Percentiles rank a stretch among this genome's conserved stretches.
Evolutionary conservation across 2,329 filamentous ascomycete species (phyloP).

Genomic region (Calonectria honghensis): DNA sequence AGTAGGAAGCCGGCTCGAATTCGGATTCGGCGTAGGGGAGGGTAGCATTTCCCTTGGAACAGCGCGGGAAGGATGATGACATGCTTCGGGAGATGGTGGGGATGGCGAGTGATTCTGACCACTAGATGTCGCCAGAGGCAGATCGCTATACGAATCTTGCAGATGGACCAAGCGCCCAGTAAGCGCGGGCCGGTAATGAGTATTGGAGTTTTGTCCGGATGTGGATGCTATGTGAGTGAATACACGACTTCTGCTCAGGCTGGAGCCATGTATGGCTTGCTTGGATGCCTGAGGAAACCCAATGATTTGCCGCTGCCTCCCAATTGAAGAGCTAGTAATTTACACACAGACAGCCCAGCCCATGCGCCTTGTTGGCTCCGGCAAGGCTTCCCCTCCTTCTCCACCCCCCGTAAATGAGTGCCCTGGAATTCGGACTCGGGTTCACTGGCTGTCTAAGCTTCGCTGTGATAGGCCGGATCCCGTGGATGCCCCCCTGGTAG

Average conservation of each 20-base stretch:
- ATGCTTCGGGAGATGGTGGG: conserved; percentile 16
- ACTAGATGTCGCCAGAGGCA: conserved; percentile 24
- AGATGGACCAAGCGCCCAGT: conserved; percentile 30
- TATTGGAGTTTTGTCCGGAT: neutral
- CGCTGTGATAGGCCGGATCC: conserved; percentile 46
- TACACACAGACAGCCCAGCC: conserved; percentile 13
- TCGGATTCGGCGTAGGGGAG: conserved; percentile 32
- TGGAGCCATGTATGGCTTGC: neutral
- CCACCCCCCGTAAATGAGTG: conserved; percentile 21
- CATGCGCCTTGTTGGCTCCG: neutral
- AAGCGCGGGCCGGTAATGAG: conserved; percentile 25
- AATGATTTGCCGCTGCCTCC: neutral
- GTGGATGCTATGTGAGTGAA: neutral
- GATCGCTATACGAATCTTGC: conserved; percentile 50
- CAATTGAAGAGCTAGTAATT: neutral
- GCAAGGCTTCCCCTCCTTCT: conserved; percentile 7
- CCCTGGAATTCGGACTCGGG: conserved; percentile 25
- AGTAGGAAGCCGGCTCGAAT: conserved; percentile 24
- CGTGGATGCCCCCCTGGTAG: conserved; percentile 44
- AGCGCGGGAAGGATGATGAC: conserved; percentile 11
- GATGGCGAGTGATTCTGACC: neutral
- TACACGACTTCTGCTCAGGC: neutral
- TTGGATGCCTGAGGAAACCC: neutral
- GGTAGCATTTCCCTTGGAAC: conserved; percentile 19
- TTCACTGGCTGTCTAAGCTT: conserved; percentile 30